Base-by-base conservation (phyloP, 2,329 filamentous ascomycete species). In the Trichoderma aggressivum region DNA sequence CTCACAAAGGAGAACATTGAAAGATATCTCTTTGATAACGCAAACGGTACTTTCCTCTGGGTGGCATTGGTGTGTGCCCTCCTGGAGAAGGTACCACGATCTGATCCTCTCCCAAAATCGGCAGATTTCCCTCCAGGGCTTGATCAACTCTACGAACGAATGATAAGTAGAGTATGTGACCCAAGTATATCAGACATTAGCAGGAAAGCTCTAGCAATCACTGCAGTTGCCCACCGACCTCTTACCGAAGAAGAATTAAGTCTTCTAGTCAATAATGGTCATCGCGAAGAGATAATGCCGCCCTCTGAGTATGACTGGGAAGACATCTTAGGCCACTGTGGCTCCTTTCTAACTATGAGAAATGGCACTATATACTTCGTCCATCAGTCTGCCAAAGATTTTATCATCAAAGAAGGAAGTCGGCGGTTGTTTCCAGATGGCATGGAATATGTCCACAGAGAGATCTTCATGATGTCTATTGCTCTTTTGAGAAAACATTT, bases 301-400 rank as follows among this genome's bases (percentile, higher is more conserved):
- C n/a, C 43, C 3, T n/a, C 43, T 0, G 43, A 50, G 2, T 12
- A 24, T 2, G 43, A 50, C 10, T 50, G 43, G 43, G 43, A 50
- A 24, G 43, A 50, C 1, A 0, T 50, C 0, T 10, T 50, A 3
- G 43, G 43, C 5, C n/a, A 7, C 43, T 85, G 81, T 71, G 80
- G 82, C 32, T 85, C 80, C 7, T 82, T 84, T 64, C 74, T 84
- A 1, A 81, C 77, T 0, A 26, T 82, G 56, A 75, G 75, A 32
- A 67, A 80, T 3, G 69, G 59, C 4, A 75, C 32, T 0, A 69
- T 84, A 8, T 81, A 76, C 60, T 80, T 83, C 70, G 76, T 85
- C 1, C 82, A 85, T 72, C 78, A 83, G 53, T 84, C 82, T 3
- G 83, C 81, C 0, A 83, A 83, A 72, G 82, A 85, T 3, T 84